Conservation (phyloP, 306 rosid species). For the Casuarina glauca region DNA sequence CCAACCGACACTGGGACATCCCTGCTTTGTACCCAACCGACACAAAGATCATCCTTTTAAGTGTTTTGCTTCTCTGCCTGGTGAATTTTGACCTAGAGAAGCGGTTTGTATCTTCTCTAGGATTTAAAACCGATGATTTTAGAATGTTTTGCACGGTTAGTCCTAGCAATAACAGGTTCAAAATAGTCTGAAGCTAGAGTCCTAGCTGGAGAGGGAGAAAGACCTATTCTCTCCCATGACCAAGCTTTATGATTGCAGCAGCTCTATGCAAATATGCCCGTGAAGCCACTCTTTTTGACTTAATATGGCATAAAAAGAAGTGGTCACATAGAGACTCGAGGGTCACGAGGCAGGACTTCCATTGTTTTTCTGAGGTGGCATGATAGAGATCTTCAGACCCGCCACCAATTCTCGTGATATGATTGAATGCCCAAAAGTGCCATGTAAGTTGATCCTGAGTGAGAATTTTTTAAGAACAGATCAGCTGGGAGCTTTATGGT, state of each 20-base stretch:
- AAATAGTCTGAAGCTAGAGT: neutral
- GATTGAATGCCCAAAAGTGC: too few relatives aligned
- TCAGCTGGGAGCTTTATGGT: too few relatives aligned
- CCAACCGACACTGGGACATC: neutral
- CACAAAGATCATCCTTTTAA: neutral
- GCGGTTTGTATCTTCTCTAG: neutral
- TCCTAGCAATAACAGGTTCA: neutral
- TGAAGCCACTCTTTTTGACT: slow-evolving; percentile 41
- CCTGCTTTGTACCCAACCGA: neutral
- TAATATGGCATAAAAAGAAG: slow-evolving; percentile 26
- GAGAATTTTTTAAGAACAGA: too few relatives aligned
- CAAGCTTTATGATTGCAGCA: neutral
- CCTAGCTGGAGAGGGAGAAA: too few relatives aligned
- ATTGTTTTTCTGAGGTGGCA: slow-evolving; percentile 10
- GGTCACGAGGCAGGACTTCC: slow-evolving; percentile 24
- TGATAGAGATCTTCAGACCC: slow-evolving; percentile 1
- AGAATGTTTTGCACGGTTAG: neutral
- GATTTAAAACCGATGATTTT: neutral
- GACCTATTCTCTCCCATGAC: neutral
- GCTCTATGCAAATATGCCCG: slow-evolving; percentile 21
- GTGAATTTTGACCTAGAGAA: neutral
- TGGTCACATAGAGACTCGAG: neutral
- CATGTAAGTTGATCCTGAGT: neutral
- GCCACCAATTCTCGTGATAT: slow-evolving; percentile 33
- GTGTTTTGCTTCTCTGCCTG: neutral